Evolutionary conservation across 768 basidiomycete genomes (phyloP).

Genomic region (Suillus bovinus): DNA sequence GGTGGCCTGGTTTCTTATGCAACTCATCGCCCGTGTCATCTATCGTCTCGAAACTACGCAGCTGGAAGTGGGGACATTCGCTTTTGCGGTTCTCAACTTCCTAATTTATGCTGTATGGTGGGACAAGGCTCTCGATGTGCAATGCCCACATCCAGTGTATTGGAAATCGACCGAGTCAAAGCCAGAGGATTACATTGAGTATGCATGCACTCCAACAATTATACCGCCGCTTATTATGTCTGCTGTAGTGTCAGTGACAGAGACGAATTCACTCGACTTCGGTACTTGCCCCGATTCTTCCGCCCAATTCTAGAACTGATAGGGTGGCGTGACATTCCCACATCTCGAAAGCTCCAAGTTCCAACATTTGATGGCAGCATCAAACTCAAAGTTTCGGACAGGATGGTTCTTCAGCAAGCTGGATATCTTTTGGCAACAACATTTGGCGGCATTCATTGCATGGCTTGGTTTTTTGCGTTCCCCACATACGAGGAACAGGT

Average conservation of each 20-base stretch:
- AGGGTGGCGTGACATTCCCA: background rate
- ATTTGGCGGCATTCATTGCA: constrained; percentile 31
- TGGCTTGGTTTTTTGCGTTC: constrained; percentile 26
- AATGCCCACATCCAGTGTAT: background rate
- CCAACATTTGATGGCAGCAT: constrained; percentile 1
- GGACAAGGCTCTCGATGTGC: background rate
- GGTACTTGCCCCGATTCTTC: no score
- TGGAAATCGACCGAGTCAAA: background rate
- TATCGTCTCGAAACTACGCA: background rate
- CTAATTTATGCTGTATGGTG: background rate
- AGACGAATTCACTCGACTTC: background rate
- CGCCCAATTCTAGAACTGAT: background rate
- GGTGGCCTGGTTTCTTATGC: background rate
- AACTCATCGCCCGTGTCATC: background rate
- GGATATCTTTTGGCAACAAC: constrained; percentile 9
- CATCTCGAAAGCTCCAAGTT: background rate
- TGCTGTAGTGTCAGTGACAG: background rate
- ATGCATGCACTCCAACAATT: background rate
- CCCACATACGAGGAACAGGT: constrained; percentile 17
- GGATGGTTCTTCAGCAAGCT: accelerated
- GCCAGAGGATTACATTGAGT: background rate
- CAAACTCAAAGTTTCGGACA: no score
- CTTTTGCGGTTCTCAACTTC: background rate
- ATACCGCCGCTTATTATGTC: background rate
- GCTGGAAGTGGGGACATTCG: background rate